Evolutionary conservation across 2,329 filamentous ascomycete species (phyloP), one percentile per base, ranked within the genome.

Genomic region (Scytalidium lignicola): DNA sequence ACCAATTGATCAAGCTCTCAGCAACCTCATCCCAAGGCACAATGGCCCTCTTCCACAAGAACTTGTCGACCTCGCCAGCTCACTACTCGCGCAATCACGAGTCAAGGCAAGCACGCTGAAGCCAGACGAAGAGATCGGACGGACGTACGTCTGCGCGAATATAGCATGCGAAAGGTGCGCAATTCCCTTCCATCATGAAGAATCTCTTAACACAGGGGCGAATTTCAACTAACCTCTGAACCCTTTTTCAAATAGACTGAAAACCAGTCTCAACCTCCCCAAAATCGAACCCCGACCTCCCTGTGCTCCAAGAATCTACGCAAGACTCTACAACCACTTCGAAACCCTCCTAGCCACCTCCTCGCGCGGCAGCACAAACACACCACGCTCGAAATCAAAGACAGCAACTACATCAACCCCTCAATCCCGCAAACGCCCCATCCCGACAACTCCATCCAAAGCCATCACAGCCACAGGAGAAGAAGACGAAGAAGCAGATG

Each of bases 81-180:
- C 85, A 8, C 73, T 95, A 6, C 79, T 95, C 41, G 84, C 88
- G 2, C 90, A 93, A 67, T 95, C 90, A 12, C 82, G 88, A 28
- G 82, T 83, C 62, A 84, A 83, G 60, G 89, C 88, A 44, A 84
- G 82, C 61, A 86, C 80, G 15, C 74, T 96, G 47, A 95, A 90
- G 64, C 78, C 83, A 2, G 89, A 95, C 49, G 90, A 96, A 66
- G 91, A 96, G 66, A 83, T 93, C 55, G 89, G 86, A n/a, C 79
- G 91, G 18, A 77, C 80, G 3, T 93, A 93, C 66, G 87, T 86
- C 3, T 96, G 90, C 65, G 87, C 88, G 13, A 85, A 96, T 67
- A 79, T 99, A 52, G 93, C 93, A 18, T 97, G 91, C 64, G 89
- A 92, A 59, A 81, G 88, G 87, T 88, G 70, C 32, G 32, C n/a